Conservation (phyloP, 352 stramenopile genomes). For the Pythium phragmitis region DNA sequence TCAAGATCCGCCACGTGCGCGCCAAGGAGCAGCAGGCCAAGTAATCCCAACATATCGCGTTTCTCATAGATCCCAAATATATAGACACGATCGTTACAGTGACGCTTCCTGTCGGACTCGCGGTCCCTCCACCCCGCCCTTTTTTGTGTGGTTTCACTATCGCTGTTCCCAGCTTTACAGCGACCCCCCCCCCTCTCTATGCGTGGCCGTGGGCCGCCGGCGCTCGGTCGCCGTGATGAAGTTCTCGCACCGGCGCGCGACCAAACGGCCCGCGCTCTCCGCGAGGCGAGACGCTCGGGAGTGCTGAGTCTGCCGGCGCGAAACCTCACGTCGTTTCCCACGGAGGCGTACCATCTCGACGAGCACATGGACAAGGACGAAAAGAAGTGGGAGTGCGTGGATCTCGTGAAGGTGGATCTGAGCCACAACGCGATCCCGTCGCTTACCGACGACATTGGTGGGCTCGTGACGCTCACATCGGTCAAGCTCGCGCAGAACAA, state of each 20-base stretch:
- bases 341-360: constrained; percentile 72
- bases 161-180: too few relatives aligned
- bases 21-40: constrained; percentile 11
- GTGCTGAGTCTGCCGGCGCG: constrained; percentile 63
- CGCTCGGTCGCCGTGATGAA: constrained; percentile 42
- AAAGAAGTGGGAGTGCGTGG: constrained; percentile 85
- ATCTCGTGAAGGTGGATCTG: constrained; percentile 77
- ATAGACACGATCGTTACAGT: constrained; percentile 14
- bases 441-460: constrained; percentile 55
- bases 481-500: constrained; percentile 77
- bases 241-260: constrained; percentile 57
- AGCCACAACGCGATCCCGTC: constrained; percentile 72
- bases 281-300: constrained; percentile 61
- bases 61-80: constrained; percentile 21
- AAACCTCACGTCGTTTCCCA: constrained; percentile 53
- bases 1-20: constrained; percentile 63
- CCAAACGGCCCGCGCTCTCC: constrained; percentile 50
- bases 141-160: not conserved
- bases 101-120: not conserved
- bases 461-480: constrained; percentile 46
- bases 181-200: not conserved
- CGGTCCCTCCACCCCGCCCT: not conserved
- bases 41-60: constrained; percentile 1
- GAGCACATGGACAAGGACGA: constrained; percentile 85
- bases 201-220: constrained; percentile 19